Evolutionary conservation across 768 basidiomycete genomes (phyloP), one percentile per base, ranked within the genome.

Genomic region (Pholiota conissans): DNA sequence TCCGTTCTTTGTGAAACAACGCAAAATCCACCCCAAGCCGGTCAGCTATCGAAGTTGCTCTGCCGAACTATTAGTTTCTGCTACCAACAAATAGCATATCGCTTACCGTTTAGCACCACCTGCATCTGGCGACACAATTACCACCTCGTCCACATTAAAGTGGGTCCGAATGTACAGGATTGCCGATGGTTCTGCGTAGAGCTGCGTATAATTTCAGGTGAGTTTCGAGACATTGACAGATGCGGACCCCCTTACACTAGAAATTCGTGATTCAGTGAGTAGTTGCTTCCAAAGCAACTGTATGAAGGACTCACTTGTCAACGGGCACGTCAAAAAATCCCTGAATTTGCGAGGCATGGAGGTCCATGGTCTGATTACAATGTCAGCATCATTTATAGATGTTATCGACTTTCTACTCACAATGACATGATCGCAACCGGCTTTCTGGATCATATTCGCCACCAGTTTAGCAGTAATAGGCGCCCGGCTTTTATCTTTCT

Each of bases 241-340:
- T 24, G 47, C 34, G 45, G 29, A 20, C 16, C n/a, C 54, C 56
- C 64, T 62, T 55, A 65, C 64, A 56, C 64, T 65, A 56, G 37
- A 50, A 54, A 49, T 39, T 32, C 45, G 40, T 32, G 32, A 53
- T 65, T 54, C 55, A 57, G 61, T 55, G 56, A 58, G 56, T 49
- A 26, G 45, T 58, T 53, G 57, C 42, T 55, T 55, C 28, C 30
- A 51, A 61, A 63, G 52, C 49, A 61, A 57, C 55, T 46, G 47
- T 53, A 48, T 53, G 55, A 37, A 46, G n/a, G 37, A 85, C 93
- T 83, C 71, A 96, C 93, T 99, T 98, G 82, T 99, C 97, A 67
- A 98, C 96, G 7, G 97, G 97, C 42, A 98, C 95, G 73, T 98
- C 96, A 73, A 99, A 99, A 79, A 99, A 99, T 5, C 97, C 97